Evolutionary conservation across 2,329 filamentous ascomycete genomes (phyloP), one percentile per base, ranked within the genome.

Genomic region (Harringtonia aguacate): DNA sequence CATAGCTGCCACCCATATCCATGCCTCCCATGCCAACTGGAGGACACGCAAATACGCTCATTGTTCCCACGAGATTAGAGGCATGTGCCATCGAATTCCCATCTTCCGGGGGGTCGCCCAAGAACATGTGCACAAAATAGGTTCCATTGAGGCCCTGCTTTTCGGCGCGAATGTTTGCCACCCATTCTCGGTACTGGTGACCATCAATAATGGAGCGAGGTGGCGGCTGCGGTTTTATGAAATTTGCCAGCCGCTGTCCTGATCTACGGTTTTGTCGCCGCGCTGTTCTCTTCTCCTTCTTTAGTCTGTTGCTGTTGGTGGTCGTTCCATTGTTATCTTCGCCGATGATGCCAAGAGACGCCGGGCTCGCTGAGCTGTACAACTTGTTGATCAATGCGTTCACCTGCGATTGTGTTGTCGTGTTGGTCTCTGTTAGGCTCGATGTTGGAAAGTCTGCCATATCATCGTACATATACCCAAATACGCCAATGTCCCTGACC

Each of bases 381-480:
- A 83, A 63, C 3, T 56, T 61, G 55, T 84, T 86, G 52, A 89
- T 68, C 1, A 68, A 59, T 2, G 61, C 60, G 36, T 65, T 64
- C 24, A 79, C 67, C 7, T 71, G 61, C 0, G 61, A 47, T 55
- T 47, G 52, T 60, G 55, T 58, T 56, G 62, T 60, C 24, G 57
- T 44, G 44, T 54, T 62, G 49, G 54, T 61, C 1, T 13, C 17
- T 1, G 18, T 27, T 29, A 48, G 13, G 49, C 56, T 60, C 50
- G 44, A 18, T 8, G 18, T 41, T 8, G 50, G 44, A 15, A 51
- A 29, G 8, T 58, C 62, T 42, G 51, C 53, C 56, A 61, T 49
- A 52, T 90, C 86, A 0, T 77, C 69, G 56, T 94, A 94, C 0
- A 77, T 79, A 58, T 92, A 92, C 14, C 80, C 80, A 58, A 92